These are phyloP conservation scores for Drechslera avenae DNA, from an alignment of 2,329 filamentous ascomycete genomes.

Conservation along the genomic window DNA sequence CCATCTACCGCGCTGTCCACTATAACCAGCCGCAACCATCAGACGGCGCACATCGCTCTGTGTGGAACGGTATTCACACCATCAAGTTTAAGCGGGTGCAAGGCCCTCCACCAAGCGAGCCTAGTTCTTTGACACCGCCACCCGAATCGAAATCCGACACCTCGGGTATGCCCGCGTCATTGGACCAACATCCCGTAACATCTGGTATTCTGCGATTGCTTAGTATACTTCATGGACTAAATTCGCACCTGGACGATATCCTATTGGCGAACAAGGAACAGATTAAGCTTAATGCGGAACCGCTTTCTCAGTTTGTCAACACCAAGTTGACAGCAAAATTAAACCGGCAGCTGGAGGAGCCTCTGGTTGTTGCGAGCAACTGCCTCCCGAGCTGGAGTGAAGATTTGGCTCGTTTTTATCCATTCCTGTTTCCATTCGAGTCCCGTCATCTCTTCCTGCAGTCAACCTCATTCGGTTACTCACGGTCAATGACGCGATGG, in stretches of 20 bases:
- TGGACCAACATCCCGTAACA: conserved; percentile 82
- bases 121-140: conserved; percentile 64
- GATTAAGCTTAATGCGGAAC: conserved; percentile 76
- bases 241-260: conserved; percentile 91
- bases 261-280: conserved; percentile 76
- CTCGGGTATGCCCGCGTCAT: conserved; percentile 73
- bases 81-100: conserved; percentile 89
- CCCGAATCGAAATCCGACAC: conserved; percentile 60
- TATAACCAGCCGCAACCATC: conserved; percentile 66
- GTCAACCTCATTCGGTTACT: conserved; percentile 97
- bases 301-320: conserved; percentile 93
- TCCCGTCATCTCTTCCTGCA: conserved; percentile 95
- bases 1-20: conserved; percentile 93
- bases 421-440: conserved; percentile 97
- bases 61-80: conserved; percentile 89
- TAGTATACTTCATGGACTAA: conserved; percentile 89
- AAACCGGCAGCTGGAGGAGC: conserved; percentile 95
- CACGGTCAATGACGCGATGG: conserved; percentile 96
- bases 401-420: conserved; percentile 89
- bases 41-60: conserved; percentile 72
- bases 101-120: conserved; percentile 78
- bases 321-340: conserved; percentile 97
- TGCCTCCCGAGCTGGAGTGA: conserved; percentile 96
- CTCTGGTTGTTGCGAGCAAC: conserved; percentile 93
- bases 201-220: conserved; percentile 86